A percentile compares a stretch with the other conserved stretches of the same genome.
Evolutionary conservation across 768 basidiomycete genomes (phyloP).

Genomic region (Termitomyces sp.): DNA sequence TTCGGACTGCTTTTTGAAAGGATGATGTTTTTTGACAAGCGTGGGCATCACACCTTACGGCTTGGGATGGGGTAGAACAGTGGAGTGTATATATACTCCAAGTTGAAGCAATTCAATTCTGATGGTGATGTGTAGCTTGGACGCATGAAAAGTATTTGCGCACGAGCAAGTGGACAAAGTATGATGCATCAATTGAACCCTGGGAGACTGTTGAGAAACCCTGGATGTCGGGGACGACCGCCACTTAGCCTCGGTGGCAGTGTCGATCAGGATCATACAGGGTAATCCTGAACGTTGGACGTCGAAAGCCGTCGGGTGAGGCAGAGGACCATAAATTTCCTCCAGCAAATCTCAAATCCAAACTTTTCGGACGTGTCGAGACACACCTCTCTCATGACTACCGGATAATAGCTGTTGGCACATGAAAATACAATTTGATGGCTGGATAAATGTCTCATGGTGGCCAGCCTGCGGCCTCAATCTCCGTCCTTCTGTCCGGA

Average conservation of each 20-base stretch:
- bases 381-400: neutral
- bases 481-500: conserved; percentile 2
- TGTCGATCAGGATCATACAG: conserved; percentile 16
- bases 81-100: neutral
- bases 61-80: neutral
- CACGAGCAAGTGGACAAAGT: neutral
- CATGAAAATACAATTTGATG: conserved; percentile 2
- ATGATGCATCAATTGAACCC: conserved; percentile 10
- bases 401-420: neutral
- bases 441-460: conserved; percentile 1
- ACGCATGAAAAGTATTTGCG: neutral
- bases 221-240: conserved; percentile 8
- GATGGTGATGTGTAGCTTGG: neutral
- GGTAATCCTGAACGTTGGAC: conserved; percentile 1
- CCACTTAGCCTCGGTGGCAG: conserved; percentile 10
- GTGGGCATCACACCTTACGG: conserved; percentile 3
- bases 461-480: neutral
- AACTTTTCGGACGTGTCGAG: neutral
- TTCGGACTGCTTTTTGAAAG: neutral
- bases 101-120: neutral
- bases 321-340: conserved; percentile 1
- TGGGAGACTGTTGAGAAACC: conserved; percentile 4
- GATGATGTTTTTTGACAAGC: conserved; percentile 7
- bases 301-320: conserved; percentile 12
- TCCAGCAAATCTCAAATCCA: neutral